A percentile compares a stretch with the other conserved stretches of the same genome.
Evolutionary conservation across 768 basidiomycete genomes (phyloP).

Genomic region (Cystobasidium ongulense): DNA sequence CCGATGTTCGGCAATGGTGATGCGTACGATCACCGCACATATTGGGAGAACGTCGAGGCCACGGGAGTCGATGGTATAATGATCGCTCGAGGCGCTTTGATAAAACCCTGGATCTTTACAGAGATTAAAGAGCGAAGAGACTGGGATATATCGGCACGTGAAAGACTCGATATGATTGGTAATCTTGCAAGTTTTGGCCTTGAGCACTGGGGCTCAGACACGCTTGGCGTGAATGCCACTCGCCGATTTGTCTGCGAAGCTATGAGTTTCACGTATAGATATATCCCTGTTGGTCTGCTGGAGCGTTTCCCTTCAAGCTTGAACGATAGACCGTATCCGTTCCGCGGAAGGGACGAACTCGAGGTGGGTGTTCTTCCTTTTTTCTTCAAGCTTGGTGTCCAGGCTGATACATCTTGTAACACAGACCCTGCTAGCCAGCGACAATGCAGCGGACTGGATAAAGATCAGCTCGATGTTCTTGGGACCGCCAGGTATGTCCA

Average conservation of each 20-base stretch:
- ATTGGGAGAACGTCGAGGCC: slow-evolving; percentile 66
- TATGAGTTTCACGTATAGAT: slow-evolving; percentile 91
- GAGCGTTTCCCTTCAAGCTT: slow-evolving; percentile 69
- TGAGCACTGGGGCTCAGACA: slow-evolving; percentile 59
- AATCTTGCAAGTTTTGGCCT: slow-evolving; percentile 66
- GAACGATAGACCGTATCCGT: slow-evolving; percentile 85
- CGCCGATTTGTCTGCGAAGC: slow-evolving; percentile 91
- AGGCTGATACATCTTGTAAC: background rate
- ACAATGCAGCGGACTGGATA: slow-evolving; percentile 76
- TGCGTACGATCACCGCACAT: slow-evolving; percentile 76
- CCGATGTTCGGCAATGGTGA: slow-evolving; percentile 97
- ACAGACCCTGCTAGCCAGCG: slow-evolving; percentile 69
- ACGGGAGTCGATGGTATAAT: slow-evolving; percentile 89
- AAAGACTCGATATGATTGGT: slow-evolving; percentile 41
- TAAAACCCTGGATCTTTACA: slow-evolving; percentile 93
- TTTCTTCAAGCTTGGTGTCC: background rate
- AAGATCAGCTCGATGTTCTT: slow-evolving; percentile 92
- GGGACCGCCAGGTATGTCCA: slow-evolving; percentile 72
- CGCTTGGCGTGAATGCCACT: slow-evolving; percentile 70
- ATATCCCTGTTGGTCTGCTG: slow-evolving; percentile 84
- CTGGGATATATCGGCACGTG: slow-evolving; percentile 46
- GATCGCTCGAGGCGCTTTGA: slow-evolving; percentile 87
- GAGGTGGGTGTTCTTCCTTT: slow-evolving; percentile 49
- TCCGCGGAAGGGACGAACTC: slow-evolving; percentile 75
- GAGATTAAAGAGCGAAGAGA: slow-evolving; percentile 86